Evolutionary conservation across 2,329 filamentous ascomycete species (phyloP).

Genomic region (Zalaria sp.): DNA sequence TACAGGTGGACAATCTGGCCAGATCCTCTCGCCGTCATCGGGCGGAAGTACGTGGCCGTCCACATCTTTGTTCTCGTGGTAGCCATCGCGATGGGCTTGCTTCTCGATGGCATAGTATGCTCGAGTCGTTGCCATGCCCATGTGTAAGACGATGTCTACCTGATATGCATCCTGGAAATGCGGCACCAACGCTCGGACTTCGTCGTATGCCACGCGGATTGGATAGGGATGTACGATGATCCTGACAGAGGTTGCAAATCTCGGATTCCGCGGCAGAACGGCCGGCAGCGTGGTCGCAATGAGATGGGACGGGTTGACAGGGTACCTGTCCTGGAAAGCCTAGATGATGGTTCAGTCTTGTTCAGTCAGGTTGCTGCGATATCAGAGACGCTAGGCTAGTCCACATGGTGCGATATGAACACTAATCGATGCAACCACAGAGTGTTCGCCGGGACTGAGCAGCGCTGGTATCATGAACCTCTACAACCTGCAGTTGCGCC

Average conservation of each 20-base stretch:
- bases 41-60: slow-evolving; percentile 32
- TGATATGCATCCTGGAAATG: slow-evolving; percentile 38
- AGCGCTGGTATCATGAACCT: too few species aligned
- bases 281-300: slow-evolving; percentile 57
- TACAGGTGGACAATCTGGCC: slow-evolving; percentile 13
- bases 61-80: slow-evolving; percentile 51
- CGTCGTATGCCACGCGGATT: slow-evolving; percentile 57
- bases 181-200: slow-evolving; percentile 50
- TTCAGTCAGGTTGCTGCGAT: background rate
- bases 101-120: slow-evolving; percentile 59
- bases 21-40: slow-evolving; percentile 12
- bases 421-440: too few species aligned
- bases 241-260: slow-evolving; percentile 33
- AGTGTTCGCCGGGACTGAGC: too few species aligned
- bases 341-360: slow-evolving; percentile 21
- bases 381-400: too few species aligned
- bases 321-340: slow-evolving; percentile 59
- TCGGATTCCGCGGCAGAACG: slow-evolving; percentile 35
- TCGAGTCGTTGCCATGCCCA: slow-evolving; percentile 59
- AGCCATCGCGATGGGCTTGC: slow-evolving; percentile 57
- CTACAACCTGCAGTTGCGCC: too few species aligned
- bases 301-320: slow-evolving; percentile 68
- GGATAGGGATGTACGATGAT: slow-evolving; percentile 52
- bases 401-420: too few species aligned
- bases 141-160: slow-evolving; percentile 58